Conservation (phyloP, 2,329 filamentous ascomycete genomes). For the Fusarium oligoseptatum region DNA sequence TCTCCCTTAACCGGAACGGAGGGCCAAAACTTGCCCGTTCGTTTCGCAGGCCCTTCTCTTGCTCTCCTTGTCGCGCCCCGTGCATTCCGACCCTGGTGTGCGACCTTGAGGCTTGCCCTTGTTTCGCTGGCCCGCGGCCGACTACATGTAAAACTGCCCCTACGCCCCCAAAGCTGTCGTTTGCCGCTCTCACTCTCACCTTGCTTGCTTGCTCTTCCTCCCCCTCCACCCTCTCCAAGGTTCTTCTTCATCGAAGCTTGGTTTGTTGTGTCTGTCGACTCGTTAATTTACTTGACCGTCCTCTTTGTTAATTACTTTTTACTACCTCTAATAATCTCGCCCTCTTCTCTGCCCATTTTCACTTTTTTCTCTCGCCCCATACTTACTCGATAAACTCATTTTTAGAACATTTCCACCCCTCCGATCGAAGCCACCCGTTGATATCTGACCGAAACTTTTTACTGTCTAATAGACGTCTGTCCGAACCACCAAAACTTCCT, state of each 20-base stretch:
- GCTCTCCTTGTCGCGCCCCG: constrained; percentile 25
- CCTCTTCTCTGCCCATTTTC: constrained; percentile 10
- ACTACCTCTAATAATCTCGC: constrained; percentile 16
- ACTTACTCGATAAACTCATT: background rate
- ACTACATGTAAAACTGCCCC: constrained; percentile 44
- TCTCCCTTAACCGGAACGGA: constrained; percentile 48
- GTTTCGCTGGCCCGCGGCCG: constrained; percentile 39
- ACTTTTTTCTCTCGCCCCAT: constrained; percentile 9
- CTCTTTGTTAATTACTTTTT: constrained; percentile 3
- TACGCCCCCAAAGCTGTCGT: constrained; percentile 34
- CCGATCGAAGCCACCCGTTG: background rate
- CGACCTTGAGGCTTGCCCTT: constrained; percentile 45
- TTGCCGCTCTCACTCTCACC: constrained; percentile 16
- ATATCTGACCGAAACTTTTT: constrained; percentile 9
- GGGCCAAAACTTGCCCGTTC: constrained; percentile 28
- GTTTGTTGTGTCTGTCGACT: background rate
- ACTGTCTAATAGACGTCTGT: background rate
- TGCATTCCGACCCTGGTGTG: constrained; percentile 46
- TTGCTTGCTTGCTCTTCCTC: background rate
- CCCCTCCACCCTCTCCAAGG: background rate
- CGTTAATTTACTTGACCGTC: background rate
- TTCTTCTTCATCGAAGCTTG: background rate
- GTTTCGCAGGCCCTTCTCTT: constrained; percentile 26
- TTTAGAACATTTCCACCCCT: background rate
- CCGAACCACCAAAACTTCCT: constrained; percentile 1